These are phyloP conservation scores for Agastache rugosa DNA, from an alignment of 257 asterid species.

Conservation along the genomic window DNA sequence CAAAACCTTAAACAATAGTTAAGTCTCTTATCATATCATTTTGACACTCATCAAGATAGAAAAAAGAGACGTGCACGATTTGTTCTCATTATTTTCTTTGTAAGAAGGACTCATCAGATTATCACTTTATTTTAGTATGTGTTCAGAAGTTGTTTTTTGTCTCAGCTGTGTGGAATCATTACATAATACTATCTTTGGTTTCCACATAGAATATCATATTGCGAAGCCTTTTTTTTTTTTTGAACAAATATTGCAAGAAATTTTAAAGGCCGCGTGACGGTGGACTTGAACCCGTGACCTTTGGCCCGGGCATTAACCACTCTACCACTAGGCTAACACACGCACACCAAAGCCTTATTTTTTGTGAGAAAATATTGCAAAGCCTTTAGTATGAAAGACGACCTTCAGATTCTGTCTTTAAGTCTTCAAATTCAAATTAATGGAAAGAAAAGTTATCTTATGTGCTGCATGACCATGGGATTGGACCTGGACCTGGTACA, in stretches of 20 bases:
- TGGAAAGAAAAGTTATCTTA: not conserved
- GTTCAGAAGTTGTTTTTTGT: not conserved
- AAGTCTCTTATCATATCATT: not conserved
- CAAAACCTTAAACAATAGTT: not conserved
- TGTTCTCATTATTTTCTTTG: no score
- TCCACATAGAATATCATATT: not conserved
- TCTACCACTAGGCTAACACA: no score
- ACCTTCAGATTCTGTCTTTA: not conserved
- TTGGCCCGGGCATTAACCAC: no score
- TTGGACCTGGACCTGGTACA: not conserved
- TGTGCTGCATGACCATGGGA: not conserved
- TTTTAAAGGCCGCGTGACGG: no score
- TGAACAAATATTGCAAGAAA: no score
- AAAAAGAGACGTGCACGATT: no score
- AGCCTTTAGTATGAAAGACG: not conserved
- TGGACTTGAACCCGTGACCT: no score
- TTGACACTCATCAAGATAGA: not conserved
- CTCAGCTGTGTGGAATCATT: not conserved
- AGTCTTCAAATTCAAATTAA: not conserved
- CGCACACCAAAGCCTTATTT: no score
- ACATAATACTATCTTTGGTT: not conserved
- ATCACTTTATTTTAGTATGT: not conserved
- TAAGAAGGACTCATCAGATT: not conserved
- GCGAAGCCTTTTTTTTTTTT: no score
- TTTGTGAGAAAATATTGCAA: not conserved